These are phyloP conservation scores for Nymphaea thermarum DNA, from an alignment of 164 flowering plant genomes.

Conservation along the genomic window DNA sequence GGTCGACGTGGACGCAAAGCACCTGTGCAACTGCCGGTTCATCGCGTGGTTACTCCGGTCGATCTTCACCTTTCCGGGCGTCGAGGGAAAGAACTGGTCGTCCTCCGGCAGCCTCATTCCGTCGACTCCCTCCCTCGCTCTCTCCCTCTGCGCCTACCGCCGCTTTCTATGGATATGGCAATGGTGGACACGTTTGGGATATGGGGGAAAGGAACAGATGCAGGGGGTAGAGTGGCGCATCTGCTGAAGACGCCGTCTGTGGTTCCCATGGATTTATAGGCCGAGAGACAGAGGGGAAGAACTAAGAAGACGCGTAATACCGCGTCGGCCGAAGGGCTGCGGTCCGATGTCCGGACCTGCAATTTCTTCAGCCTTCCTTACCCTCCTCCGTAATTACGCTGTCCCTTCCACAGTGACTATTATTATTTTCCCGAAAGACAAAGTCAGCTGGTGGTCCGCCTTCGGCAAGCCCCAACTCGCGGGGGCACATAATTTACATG, in stretches of 20 bases:
- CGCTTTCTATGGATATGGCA: neutral
- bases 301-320: no score
- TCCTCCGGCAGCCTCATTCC: conserved; percentile 10
- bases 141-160: neutral
- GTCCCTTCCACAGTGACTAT: no score
- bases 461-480: no score
- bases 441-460: no score
- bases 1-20: conserved; percentile 13
- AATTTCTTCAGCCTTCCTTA: no score
- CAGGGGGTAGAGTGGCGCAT: neutral
- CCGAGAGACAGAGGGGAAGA: neutral
- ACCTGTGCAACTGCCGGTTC: conserved; percentile 13
- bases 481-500: no score
- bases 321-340: no score
- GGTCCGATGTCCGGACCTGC: no score
- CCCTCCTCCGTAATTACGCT: no score
- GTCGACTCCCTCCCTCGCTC: neutral
- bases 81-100: conserved; percentile 20
- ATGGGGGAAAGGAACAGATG: neutral
- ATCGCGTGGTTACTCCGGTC: conserved; percentile 11
- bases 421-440: no score
- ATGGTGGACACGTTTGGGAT: neutral
- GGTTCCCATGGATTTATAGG: neutral
- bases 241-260: neutral
- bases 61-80: conserved; percentile 34